Evolutionary conservation across 2,329 filamentous ascomycete species (phyloP).

Genomic region (Penicillium hesseltinei): DNA sequence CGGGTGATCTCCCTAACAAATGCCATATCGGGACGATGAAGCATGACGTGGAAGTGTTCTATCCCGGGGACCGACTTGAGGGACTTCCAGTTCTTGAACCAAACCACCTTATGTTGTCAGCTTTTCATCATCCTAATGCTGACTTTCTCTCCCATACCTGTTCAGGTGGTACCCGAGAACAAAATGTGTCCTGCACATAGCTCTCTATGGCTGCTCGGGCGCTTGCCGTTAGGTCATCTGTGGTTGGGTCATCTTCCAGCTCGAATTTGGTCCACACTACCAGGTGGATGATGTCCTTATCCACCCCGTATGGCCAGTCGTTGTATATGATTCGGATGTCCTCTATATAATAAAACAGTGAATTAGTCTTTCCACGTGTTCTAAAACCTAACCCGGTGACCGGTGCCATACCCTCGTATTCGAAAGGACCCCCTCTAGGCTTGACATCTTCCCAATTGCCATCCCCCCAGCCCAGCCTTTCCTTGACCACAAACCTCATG

Average conservation of each 20-base stretch:
- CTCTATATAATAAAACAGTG: constrained; percentile 38
- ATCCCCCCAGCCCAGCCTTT: constrained; percentile 67
- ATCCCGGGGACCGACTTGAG: constrained; percentile 83
- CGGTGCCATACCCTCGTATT: constrained; percentile 35
- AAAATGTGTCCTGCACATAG: constrained; percentile 69
- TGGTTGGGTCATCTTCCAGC: constrained; percentile 65
- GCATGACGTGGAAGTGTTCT: constrained; percentile 94
- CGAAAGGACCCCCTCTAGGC: constrained; percentile 32
- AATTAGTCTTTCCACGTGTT: neutral
- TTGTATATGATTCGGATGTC: constrained; percentile 78
- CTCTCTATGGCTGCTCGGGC: constrained; percentile 65
- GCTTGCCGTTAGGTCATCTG: constrained; percentile 65
- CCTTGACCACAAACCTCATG: constrained; percentile 69
- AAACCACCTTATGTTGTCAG: constrained; percentile 57
- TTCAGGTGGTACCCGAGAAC: constrained; percentile 42
- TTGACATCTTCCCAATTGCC: constrained; percentile 39
- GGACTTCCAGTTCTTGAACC: constrained; percentile 90
- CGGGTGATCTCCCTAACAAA: constrained; percentile 71
- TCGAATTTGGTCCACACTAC: constrained; percentile 93
- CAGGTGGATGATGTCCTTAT: constrained; percentile 73
- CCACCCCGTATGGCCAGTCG: constrained; percentile 92
- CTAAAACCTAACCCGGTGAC: constrained; percentile 4
- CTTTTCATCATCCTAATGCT: constrained; percentile 12
- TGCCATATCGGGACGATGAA: constrained; percentile 69
- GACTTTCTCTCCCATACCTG: constrained; percentile 32